Evolutionary conservation across 345 rosid genomes (phyloP).

Genomic region (Excoecaria cochinchinensis): DNA sequence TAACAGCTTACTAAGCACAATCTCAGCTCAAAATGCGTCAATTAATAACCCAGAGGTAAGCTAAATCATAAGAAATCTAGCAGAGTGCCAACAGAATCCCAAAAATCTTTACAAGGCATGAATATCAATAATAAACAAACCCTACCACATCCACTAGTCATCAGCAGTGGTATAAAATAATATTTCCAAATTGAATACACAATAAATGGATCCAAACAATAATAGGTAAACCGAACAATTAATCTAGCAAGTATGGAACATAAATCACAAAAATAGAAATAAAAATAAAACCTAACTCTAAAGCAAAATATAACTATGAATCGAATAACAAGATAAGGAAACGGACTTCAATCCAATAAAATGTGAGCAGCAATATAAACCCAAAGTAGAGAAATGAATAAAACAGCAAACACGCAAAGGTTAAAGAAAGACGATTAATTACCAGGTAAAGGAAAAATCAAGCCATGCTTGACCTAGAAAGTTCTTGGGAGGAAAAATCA

Average conservation of each 20-base stretch:
- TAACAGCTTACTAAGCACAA: too few species aligned
- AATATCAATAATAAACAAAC: neutral
- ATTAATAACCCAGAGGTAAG: too few species aligned
- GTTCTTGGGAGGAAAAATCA: slow-evolving; percentile 22
- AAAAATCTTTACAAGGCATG: neutral
- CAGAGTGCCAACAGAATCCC: neutral
- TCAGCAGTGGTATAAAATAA: neutral
- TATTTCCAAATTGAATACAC: neutral
- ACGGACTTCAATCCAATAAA: neutral
- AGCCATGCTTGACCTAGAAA: slow-evolving; percentile 39
- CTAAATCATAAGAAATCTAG: neutral
- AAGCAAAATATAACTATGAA: neutral
- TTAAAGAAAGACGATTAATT: slow-evolving; percentile 9
- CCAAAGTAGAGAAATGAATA: neutral
- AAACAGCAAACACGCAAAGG: slow-evolving; percentile 9
- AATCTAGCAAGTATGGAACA: neutral
- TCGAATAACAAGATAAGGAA: neutral
- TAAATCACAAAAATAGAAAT: neutral
- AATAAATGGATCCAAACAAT: neutral
- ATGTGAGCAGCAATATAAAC: neutral
- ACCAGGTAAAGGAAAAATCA: slow-evolving; percentile 47
- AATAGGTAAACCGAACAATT: neutral
- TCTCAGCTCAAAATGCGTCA: too few species aligned
- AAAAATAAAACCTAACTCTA: neutral
- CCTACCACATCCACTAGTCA: neutral